phyloP scores from a whole-genome alignment of 768 basidiomycete species.

The Asterophora parasitica region DNA sequence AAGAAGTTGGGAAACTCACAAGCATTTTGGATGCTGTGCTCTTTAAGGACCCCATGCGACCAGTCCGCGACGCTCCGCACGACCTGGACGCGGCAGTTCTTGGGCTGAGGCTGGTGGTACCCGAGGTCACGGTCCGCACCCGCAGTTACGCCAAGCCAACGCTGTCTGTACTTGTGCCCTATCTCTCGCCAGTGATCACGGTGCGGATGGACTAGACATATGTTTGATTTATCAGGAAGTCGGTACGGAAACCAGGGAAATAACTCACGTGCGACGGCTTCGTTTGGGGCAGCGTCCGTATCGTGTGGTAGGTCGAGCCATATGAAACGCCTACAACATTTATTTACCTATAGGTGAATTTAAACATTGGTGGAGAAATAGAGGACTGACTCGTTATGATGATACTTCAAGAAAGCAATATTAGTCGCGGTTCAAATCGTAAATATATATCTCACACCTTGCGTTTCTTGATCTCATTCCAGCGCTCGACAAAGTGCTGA shows the following conservation, averaged over 20 bases:
- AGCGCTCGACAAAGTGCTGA: constrained; percentile 90
- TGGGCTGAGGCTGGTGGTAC: constrained; percentile 37
- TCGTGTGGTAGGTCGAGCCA: constrained; percentile 83
- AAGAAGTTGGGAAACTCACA: constrained; percentile 49
- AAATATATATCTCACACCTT: constrained; percentile 40
- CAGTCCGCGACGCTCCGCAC: constrained; percentile 88
- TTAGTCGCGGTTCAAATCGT: not conserved
- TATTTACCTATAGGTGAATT: constrained; percentile 6
- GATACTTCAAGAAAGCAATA: constrained; percentile 27
- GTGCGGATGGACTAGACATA: constrained; percentile 62
- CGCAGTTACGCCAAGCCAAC: constrained; percentile 48
- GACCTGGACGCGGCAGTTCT: constrained; percentile 69
- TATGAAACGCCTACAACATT: constrained; percentile 38
- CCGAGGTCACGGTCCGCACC: constrained; percentile 30
- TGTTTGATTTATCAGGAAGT: not conserved
- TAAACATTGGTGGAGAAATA: not conserved
- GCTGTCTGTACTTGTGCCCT: constrained; percentile 57
- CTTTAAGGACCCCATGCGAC: constrained; percentile 88
- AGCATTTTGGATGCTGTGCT: constrained; percentile 91
- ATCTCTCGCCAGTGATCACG: constrained; percentile 52
- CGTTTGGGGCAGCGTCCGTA: constrained; percentile 53
- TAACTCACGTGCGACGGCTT: constrained; percentile 33
- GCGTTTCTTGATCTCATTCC: constrained; percentile 86
- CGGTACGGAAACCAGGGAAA: not conserved
- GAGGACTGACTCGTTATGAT: constrained; percentile 41